A percentile compares a stretch with the other conserved stretches of the same genome.
Evolutionary conservation across 2,329 filamentous ascomycete species (phyloP).

Genomic region (Fusarium concolor): DNA sequence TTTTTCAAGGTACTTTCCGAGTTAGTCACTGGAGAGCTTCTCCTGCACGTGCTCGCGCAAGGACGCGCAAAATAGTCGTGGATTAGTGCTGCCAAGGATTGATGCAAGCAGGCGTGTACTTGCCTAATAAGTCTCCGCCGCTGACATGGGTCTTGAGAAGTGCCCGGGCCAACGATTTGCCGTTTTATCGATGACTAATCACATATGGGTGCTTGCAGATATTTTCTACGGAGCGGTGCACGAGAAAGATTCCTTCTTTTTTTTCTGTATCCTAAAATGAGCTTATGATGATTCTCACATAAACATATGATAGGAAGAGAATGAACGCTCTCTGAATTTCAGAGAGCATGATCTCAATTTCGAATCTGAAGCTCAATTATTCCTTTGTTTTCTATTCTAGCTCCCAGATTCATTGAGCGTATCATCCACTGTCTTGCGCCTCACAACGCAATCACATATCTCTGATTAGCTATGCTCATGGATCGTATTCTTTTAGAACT

Average conservation of each 20-base stretch:
- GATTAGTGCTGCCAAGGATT: constrained; percentile 25
- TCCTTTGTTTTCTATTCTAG: constrained; percentile 9
- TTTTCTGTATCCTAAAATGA: constrained; percentile 52
- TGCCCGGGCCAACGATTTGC: constrained; percentile 43
- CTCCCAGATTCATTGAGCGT: not conserved
- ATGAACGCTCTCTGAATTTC: constrained; percentile 63
- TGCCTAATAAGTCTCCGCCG: constrained; percentile 17
- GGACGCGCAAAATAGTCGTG: constrained; percentile 3
- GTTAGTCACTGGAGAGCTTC: constrained; percentile 29
- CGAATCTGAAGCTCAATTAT: constrained; percentile 67
- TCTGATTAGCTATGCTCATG: not conserved
- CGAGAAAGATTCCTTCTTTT: constrained; percentile 42
- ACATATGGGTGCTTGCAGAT: constrained; percentile 13
- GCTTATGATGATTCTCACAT: constrained; percentile 72
- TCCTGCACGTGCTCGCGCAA: constrained; percentile 21
- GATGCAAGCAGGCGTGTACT: constrained; percentile 34
- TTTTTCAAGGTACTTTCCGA: constrained; percentile 34
- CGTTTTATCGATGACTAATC: constrained; percentile 47
- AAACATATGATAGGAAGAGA: constrained; percentile 76
- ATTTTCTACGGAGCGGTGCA: constrained; percentile 35
- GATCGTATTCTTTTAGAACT: not conserved
- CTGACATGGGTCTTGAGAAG: constrained; percentile 9
- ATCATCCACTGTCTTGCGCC: not conserved
- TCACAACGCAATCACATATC: not conserved
- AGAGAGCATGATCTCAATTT: constrained; percentile 71